These are phyloP conservation scores for Mortierella sp. DNA, from an alignment of 371 early-diverging fungal species.

Conservation along the genomic window DNA sequence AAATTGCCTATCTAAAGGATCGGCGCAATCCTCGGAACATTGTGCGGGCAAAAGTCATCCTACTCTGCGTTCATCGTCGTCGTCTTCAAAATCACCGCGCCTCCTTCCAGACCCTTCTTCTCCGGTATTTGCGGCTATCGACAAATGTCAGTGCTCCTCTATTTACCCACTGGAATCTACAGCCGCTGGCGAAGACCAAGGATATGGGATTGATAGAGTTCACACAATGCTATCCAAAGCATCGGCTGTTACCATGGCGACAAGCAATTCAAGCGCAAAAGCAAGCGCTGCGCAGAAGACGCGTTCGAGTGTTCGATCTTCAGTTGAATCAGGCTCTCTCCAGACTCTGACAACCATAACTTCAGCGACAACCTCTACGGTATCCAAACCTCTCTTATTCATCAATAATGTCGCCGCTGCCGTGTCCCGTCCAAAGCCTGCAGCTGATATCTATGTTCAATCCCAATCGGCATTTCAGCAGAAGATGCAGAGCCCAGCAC, in stretches of 20 bases:
- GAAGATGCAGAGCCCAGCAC: conserved; percentile 13
- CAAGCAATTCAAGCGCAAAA: too few relatives aligned
- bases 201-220: too few relatives aligned
- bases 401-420: conserved; percentile 32
- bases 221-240: too few relatives aligned
- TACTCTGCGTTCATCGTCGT: background rate
- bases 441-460: conserved; percentile 17
- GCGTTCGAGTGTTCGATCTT: background rate
- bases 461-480: conserved; percentile 31
- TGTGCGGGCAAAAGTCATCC: background rate
- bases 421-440: conserved; percentile 18
- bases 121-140: too few relatives aligned
- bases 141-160: too few relatives aligned
- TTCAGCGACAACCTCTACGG: background rate
- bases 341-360: background rate
- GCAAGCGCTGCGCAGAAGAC: background rate
- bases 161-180: too few relatives aligned
- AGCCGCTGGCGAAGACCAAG: too few relatives aligned
- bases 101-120: too few relatives aligned
- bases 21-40: background rate
- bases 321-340: too few relatives aligned
- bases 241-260: too few relatives aligned
- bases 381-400: conserved; percentile 23
- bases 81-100: background rate
- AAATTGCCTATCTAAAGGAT: background rate